phyloP scores from a whole-genome alignment of 2,329 filamentous ascomycete species.

The Arthrobotrys pseudoclavata region DNA sequence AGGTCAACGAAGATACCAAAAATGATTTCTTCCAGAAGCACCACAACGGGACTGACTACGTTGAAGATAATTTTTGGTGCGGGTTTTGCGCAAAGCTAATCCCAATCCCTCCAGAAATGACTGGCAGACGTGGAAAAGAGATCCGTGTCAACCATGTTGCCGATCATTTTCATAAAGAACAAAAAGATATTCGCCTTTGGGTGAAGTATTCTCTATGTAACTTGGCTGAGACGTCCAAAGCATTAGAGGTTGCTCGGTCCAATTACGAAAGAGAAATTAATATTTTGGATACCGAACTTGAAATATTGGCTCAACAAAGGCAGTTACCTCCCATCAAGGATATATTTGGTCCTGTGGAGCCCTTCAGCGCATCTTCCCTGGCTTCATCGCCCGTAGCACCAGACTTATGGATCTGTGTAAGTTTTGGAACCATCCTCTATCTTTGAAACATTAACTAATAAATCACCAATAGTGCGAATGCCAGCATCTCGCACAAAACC shows the following conservation, averaged over 20 bases:
- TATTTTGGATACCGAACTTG: slow-evolving; percentile 34
- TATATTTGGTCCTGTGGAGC: slow-evolving; percentile 48
- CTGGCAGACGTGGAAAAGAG: slow-evolving; percentile 69
- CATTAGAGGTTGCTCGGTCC: slow-evolving; percentile 26
- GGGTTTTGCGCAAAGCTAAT: slow-evolving; percentile 79
- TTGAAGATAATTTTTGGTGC: slow-evolving; percentile 82
- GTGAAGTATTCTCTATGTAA: slow-evolving; percentile 50
- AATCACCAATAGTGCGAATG: slow-evolving; percentile 49
- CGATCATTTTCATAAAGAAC: slow-evolving; percentile 70
- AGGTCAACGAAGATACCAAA: slow-evolving; percentile 64
- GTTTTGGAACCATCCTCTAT: not conserved
- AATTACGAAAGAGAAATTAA: slow-evolving; percentile 37
- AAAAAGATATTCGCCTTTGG: slow-evolving; percentile 55
- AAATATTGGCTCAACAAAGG: slow-evolving; percentile 31
- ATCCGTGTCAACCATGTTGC: slow-evolving; percentile 82
- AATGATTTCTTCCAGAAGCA: slow-evolving; percentile 70
- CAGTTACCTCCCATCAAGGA: slow-evolving; percentile 48
- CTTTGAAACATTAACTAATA: not conserved
- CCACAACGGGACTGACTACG: slow-evolving; percentile 74
- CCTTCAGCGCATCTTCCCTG: slow-evolving; percentile 28
- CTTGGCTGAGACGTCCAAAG: slow-evolving; percentile 27
- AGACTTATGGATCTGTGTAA: slow-evolving; percentile 57
- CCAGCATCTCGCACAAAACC: slow-evolving; percentile 40
- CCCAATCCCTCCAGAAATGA: slow-evolving; percentile 70
- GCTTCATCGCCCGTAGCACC: slow-evolving; percentile 29